These are phyloP conservation scores for Marasmius oreades DNA, from an alignment of 1,284 basidiomycete species.

Conservation along the genomic window DNA sequence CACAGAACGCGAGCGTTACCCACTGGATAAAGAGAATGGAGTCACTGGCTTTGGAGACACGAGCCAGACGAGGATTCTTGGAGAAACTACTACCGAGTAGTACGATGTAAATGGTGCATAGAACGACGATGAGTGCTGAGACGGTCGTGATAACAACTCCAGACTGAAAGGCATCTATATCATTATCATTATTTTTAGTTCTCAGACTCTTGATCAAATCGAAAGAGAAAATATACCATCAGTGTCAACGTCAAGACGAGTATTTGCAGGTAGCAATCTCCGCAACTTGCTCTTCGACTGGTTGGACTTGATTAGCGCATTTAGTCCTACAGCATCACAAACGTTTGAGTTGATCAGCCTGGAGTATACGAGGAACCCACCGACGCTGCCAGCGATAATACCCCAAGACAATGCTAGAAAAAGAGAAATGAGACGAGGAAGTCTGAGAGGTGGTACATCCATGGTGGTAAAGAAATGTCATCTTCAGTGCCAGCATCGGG, in stretches of 20 bases:
- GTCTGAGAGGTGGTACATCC: slow-evolving; percentile 14
- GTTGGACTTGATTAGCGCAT: slow-evolving; percentile 38
- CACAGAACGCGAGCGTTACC: slow-evolving; percentile 39
- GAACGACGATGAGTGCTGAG: slow-evolving; percentile 37
- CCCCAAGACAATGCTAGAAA: slow-evolving; percentile 25
- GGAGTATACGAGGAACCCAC: slow-evolving; percentile 10
- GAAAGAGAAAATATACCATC: slow-evolving; percentile 21
- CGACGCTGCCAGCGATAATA: slow-evolving; percentile 23
- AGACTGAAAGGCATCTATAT: slow-evolving; percentile 41
- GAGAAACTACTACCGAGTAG: slow-evolving; percentile 16
- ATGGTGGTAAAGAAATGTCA: neutral
- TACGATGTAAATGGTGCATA: slow-evolving; percentile 34
- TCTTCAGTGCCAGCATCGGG: no score
- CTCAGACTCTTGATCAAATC: neutral
- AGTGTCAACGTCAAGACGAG: slow-evolving; percentile 29
- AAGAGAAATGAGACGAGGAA: slow-evolving; percentile 20
- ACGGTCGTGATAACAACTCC: slow-evolving; percentile 45
- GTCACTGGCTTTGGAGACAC: neutral
- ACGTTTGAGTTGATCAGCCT: neutral
- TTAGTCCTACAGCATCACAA: slow-evolving; percentile 32
- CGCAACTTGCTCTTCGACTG: slow-evolving; percentile 27
- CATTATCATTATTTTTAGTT: neutral
- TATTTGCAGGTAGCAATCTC: slow-evolving; percentile 25
- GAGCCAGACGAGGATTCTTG: slow-evolving; percentile 18
- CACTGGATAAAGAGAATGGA: slow-evolving; percentile 34